Evolutionary conservation across 176 grass and related monocot species (phyloP), one percentile per base, ranked within the genome.

Genomic region (Neostapfia colusana): DNA sequence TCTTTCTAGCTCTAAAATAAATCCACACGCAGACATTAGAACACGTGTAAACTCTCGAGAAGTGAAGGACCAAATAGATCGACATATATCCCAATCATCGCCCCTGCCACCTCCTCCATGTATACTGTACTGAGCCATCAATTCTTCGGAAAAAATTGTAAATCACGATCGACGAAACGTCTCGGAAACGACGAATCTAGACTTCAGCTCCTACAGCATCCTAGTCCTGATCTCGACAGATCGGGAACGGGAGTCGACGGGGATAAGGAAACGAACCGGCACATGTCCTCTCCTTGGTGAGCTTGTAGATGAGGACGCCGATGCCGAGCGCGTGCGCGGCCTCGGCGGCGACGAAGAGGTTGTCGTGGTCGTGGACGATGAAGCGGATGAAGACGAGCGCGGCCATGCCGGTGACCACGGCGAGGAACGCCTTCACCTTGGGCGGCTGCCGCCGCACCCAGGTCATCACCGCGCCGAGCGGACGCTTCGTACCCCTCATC

Each of bases 321-420:
- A 99, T 89, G 85, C 95, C 95, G 43, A 95, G 67, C 15, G 95
- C 91, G 72, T 99, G 95, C 45, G 88, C 95, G 11, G 95, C 95
- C 91, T 99, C 95, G 23, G 95, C 84, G 31, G 91, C 95, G 50
- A 90, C 89, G 77, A 99, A 99, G 40, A 99, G 83, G 82, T 95
- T 95, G 84, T 99, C 92, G 83, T 99, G 95, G 87, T 99, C 95
- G 69, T 99, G 89, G 58, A 99, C 95, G 80, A 99, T 90, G 83
- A 95, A 99, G 23, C 95, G 87, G 70, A 99, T 92, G 80, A 94
- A 92, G 63, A 92, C 91, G 56, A 99, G 89, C 73, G 91, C 89
- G 77, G 95, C 89, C 91, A 99, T 92, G 85, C 95, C 95, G 11
- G 95, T 54, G 63, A 92, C 91, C 35, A 99, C 91, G 80, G 85